Evolutionary conservation across 1,284 basidiomycete genomes (phyloP), one percentile per base, ranked within the genome.

Genomic region (Cryptococcus neoformans): DNA sequence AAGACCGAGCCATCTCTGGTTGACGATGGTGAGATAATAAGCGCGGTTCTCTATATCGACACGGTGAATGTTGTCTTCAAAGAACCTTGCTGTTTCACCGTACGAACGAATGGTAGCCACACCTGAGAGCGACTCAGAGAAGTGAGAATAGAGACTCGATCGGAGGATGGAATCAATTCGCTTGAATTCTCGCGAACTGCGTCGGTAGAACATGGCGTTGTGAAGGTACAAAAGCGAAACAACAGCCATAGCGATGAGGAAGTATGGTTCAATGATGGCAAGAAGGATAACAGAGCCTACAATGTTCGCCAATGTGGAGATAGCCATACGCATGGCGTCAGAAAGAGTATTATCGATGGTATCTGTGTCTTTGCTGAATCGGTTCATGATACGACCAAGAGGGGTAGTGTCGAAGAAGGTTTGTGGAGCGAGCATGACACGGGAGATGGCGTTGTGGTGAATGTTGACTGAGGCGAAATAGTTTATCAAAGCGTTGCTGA

Each of bases 391-490:
- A 17, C 92, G 87, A 11, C 93, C 92, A 11, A 93, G 80, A 6
- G 92, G 92, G 0, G 90, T 92, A 0, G 90, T 92, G 70, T 94
- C 92, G 68, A 92, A 93, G 80, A 92, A 92, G 4, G 84, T 84
- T 85, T 91, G 91, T 0, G 90, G 90, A 0, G 88, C 87, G 63
- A 84, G 81, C 68, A 82, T 82, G 44, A 90, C 81, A 36, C 85
- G 81, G 5, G 79, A 73, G 56, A 89, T 85, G 1, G 87, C 84
- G 45, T 73, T 75, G 14, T 73, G 66, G 64, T 86, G 84, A 36
- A 87, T 71, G 5, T 68, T 65, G 51, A 79, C 79, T 28, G 83
- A 84, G 0, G 89, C 87, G 69, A 85, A 86, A 71, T 85, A 91
- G 16, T 77, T 80, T 57, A 83, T 70, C 53, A 79, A 65, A 35